A percentile compares a stretch with the other conserved stretches of the same genome.
Evolutionary conservation across 2,329 filamentous ascomycete species (phyloP).

Genomic region (Botrytis elliptica): DNA sequence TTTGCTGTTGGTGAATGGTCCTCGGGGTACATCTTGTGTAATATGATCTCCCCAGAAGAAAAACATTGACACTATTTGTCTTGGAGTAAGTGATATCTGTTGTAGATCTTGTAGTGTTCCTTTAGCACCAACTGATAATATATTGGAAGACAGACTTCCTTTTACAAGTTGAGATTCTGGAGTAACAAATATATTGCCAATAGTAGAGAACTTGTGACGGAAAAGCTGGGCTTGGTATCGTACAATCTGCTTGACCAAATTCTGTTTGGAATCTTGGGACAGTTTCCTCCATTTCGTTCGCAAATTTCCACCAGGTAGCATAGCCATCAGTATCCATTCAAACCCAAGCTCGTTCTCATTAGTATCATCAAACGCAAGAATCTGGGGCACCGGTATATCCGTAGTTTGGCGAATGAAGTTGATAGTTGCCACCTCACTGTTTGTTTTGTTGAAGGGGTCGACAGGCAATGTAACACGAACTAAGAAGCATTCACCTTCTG

Average conservation of each 20-base stretch:
- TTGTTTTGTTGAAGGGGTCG: slow-evolving; percentile 39
- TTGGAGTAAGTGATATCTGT: not conserved
- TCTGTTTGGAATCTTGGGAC: slow-evolving; percentile 39
- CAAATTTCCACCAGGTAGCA: slow-evolving; percentile 30
- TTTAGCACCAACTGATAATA: not conserved
- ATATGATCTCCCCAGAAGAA: slow-evolving; percentile 19
- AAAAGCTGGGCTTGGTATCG: slow-evolving; percentile 38
- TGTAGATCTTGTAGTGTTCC: not conserved
- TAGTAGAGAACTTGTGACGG: slow-evolving; percentile 18
- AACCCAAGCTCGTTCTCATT: slow-evolving; percentile 41
- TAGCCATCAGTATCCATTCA: slow-evolving; percentile 45
- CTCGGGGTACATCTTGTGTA: slow-evolving; percentile 13
- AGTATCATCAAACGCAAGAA: slow-evolving; percentile 40
- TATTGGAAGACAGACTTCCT: not conserved
- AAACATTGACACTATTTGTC: not conserved
- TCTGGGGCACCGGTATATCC: slow-evolving; percentile 37
- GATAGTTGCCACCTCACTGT: slow-evolving; percentile 44
- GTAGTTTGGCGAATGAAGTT: slow-evolving; percentile 39
- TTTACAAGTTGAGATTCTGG: not conserved
- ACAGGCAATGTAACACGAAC: too few species aligned
- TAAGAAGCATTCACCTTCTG: too few species aligned
- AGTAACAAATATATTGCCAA: not conserved
- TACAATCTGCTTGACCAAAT: slow-evolving; percentile 38
- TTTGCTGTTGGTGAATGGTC: slow-evolving; percentile 21
- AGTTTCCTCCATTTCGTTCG: slow-evolving; percentile 40